Evolutionary conservation across 2,329 filamentous ascomycete species (phyloP).

Genomic region (Celoporthe dispersa): DNA sequence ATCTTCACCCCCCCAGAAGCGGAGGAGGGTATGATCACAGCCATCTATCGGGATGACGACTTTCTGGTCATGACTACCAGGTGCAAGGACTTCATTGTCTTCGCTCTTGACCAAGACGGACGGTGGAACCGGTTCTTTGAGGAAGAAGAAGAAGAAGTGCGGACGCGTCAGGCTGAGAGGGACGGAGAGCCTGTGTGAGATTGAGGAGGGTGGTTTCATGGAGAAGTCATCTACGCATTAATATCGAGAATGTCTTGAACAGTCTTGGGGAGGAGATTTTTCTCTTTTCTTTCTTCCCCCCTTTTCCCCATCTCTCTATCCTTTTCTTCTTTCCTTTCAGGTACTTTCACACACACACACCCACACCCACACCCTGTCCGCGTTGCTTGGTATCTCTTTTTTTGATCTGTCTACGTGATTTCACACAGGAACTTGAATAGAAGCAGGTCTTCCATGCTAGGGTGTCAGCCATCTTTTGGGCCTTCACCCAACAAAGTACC

Average conservation of each 20-base stretch:
- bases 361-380: no score
- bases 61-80: conserved; percentile 12
- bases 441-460: not conserved
- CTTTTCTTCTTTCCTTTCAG: no score
- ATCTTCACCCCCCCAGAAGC: no score
- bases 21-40: no score
- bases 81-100: not conserved
- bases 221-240: no score
- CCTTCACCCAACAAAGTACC: not conserved
- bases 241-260: no score
- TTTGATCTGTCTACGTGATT: not conserved
- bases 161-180: not conserved
- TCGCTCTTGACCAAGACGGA: conserved; percentile 15
- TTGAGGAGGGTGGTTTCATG: no score
- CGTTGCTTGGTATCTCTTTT: no score
- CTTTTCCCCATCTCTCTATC: no score
- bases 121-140: not conserved
- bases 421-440: not conserved
- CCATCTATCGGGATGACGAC: conserved; percentile 14
- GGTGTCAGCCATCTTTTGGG: not conserved
- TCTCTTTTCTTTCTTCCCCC: no score
- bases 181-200: not conserved
- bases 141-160: not conserved
- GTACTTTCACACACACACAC: no score
- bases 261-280: no score